Conservation (phyloP, 192 early-diverging fungal genomes). For the Podila minutissima region DNA sequence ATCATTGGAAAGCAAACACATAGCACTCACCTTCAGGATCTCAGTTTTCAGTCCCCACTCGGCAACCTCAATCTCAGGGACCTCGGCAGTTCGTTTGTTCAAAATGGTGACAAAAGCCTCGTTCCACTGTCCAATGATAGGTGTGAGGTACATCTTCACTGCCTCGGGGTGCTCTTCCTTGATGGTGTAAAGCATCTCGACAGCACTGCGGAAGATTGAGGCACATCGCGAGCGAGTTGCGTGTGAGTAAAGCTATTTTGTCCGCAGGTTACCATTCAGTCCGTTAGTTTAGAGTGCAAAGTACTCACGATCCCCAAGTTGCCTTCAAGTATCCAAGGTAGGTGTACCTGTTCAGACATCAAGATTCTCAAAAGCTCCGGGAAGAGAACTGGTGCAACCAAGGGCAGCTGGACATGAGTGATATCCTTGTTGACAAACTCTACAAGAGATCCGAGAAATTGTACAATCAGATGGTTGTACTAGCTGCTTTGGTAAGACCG, state of each 20-base stretch:
- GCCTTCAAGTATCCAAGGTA: neutral
- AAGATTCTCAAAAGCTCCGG: constrained; percentile 89
- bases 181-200: constrained; percentile 86
- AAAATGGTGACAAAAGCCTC: constrained; percentile 71
- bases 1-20: neutral
- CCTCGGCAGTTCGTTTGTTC: constrained; percentile 58
- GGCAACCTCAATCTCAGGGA: constrained; percentile 60
- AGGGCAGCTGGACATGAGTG: constrained; percentile 86
- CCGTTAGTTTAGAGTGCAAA: neutral
- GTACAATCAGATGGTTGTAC: too few species aligned
- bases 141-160: constrained; percentile 74
- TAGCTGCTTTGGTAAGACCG: too few species aligned
- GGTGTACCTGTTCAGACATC: constrained; percentile 60
- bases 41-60: constrained; percentile 77
- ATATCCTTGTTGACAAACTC: constrained; percentile 91
- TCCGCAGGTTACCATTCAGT: neutral
- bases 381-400: constrained; percentile 81
- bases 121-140: constrained; percentile 85
- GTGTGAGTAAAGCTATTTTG: constrained; percentile 61
- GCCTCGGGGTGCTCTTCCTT: constrained; percentile 79
- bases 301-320: neutral
- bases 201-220: constrained; percentile 83
- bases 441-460: constrained; percentile 6
- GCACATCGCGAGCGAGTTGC: constrained; percentile 80
- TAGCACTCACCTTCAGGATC: constrained; percentile 67